Evolutionary conservation across 225 moss, liverwort and hornwort genomes (phyloP), one percentile per base, ranked within the genome.

Genomic region (Sphagnum contortum): DNA sequence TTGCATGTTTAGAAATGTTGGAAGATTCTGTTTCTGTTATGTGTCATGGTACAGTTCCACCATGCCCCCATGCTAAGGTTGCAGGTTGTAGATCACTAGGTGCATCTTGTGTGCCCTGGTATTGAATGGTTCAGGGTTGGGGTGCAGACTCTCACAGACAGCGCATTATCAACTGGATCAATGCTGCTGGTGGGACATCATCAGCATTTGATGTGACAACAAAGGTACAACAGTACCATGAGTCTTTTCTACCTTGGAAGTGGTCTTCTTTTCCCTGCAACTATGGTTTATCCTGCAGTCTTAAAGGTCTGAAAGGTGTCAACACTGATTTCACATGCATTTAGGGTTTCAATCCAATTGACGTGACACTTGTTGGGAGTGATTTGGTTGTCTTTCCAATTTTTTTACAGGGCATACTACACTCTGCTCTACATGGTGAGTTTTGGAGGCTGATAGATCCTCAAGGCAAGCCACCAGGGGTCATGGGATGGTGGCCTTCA

Each of bases 401-500:
- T 29, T 59, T 63, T 79, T 66, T 45, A 58, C 75, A 94, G 86
- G 66, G 66, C 3, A 45, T 66, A 1, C 55, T 66, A 12, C 66
- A 66, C 9, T 14, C 47, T 11, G 55, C 55, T 54, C 53, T 66
- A 9, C 10, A 66, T 5, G 66, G 55, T 12, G 50, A 66, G 50
- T 52, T 66, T 9, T 66, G 65, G 65, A 12, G 65, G 50, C 51
- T 66, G 49, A 50, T 12, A 12, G 65, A 66, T 66, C 3, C 50
- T 29, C 50, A 54, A 11, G 53, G 53, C 11, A 66, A 66, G 65
- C 50, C 65, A n/a, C 65, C 50, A 13, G 50, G 65, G 14, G 9
- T 66, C 44, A 50, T 66, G 6, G 83, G 83, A 46, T 83, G 75
- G 72, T 79, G 75, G 75, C 79, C 83, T 2, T 69, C 75, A 55